Conservation (phyloP, 2,329 filamentous ascomycete species). For the Colletotrichum sp. region DNA sequence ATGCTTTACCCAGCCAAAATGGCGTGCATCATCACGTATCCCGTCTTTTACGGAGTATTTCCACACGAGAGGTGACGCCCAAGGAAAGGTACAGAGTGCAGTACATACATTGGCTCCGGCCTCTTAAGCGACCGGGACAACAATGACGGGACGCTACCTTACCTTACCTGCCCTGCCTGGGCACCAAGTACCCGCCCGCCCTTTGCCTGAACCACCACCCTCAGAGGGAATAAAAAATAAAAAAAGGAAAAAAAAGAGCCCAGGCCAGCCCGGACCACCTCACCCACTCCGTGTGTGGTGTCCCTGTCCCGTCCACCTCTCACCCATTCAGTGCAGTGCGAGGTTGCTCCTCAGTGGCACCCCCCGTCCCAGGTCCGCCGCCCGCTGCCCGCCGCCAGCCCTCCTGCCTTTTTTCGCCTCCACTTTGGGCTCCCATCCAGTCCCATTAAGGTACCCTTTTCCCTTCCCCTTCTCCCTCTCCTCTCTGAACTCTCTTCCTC, state of each 20-base stretch:
- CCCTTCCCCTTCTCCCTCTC: slow-evolving; percentile 3
- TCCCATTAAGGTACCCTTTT: slow-evolving; percentile 18
- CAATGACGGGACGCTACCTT: not conserved
- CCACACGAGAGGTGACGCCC: not conserved
- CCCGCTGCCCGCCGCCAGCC: slow-evolving; percentile 2
- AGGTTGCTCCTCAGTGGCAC: not conserved
- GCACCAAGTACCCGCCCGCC: not conserved
- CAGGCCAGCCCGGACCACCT: slow-evolving; percentile 4
- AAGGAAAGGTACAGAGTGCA: not conserved
- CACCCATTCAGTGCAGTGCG: not conserved
- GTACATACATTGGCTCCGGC: not conserved
- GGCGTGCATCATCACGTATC: not conserved
- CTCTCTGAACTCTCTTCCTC: slow-evolving; percentile 1
- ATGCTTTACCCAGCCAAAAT: not conserved
- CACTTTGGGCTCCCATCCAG: slow-evolving; percentile 19
- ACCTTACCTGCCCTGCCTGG: not conserved
- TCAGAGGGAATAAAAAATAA: not conserved
- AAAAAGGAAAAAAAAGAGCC: not conserved
- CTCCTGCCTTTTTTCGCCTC: slow-evolving; percentile 15
- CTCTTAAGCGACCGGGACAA: not conserved
- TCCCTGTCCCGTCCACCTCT: not conserved
- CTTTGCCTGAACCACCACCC: not conserved
- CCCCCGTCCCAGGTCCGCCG: slow-evolving; percentile 11
- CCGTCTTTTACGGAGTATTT: not conserved
- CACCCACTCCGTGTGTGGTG: not conserved